Percentiles rank a stretch among this genome's conserved stretches.
phyloP scores from a whole-genome alignment of 805 yeast genomes.

The Yarrowia sp. region DNA sequence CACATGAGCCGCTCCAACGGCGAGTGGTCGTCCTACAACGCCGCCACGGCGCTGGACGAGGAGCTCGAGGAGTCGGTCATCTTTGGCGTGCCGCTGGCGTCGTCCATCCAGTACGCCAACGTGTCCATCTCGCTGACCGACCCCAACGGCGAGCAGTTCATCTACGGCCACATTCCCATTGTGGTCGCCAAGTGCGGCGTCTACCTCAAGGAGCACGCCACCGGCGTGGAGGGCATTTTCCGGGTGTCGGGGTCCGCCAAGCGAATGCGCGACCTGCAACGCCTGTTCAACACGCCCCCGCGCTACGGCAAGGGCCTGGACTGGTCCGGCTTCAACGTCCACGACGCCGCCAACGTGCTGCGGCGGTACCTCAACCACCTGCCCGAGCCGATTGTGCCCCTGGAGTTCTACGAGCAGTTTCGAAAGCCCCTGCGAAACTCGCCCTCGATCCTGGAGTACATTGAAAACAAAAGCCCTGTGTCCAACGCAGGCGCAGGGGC shows the following conservation, averaged over 20 bases:
- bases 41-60: conserved; percentile 31
- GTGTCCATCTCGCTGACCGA: conserved; percentile 74
- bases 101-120: conserved; percentile 75
- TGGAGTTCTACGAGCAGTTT: conserved; percentile 74
- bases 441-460: conserved; percentile 69
- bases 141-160: conserved; percentile 63
- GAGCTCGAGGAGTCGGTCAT: conserved; percentile 53
- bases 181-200: conserved; percentile 97
- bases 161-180: conserved; percentile 88
- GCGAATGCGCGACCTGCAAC: conserved; percentile 84
- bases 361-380: conserved; percentile 85
- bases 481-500: conserved; percentile 20
- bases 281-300: conserved; percentile 84
- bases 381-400: conserved; percentile 91
- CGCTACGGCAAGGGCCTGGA: conserved; percentile 83
- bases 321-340: conserved; percentile 95
- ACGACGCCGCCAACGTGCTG: conserved; percentile 92
- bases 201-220: conserved; percentile 70
- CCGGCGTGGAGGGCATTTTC: conserved; percentile 88
- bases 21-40: conserved; percentile 39
- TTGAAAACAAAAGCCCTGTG: conserved; percentile 62
- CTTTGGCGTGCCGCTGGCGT: conserved; percentile 80
- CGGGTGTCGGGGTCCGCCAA: conserved; percentile 91
- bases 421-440: conserved; percentile 72
- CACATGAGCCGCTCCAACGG: conserved; percentile 52